A percentile compares a stretch with the other conserved stretches of the same genome.
These are phyloP conservation scores for Oryza meridionalis DNA, from an alignment of 176 grass and related monocot genomes.

Conservation along the genomic window DNA sequence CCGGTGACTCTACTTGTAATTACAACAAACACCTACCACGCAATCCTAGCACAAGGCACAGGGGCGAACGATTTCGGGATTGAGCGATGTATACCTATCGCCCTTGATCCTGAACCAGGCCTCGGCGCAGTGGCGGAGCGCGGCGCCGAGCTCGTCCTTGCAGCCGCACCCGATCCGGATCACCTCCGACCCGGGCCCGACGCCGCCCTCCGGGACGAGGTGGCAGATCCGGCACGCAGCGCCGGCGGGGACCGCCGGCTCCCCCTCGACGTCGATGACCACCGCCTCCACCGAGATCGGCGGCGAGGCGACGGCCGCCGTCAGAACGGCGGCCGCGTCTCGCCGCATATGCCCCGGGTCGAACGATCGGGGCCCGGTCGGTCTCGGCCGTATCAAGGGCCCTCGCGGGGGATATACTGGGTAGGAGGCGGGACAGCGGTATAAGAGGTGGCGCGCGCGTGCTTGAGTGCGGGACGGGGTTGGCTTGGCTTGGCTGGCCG, in stretches of 20 bases:
- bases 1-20: background rate
- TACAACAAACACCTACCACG: background rate
- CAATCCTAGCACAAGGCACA: background rate
- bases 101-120: slow-evolving; percentile 82
- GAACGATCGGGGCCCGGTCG: background rate
- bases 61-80: background rate
- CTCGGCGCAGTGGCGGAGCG: slow-evolving; percentile 76
- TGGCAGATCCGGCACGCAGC: slow-evolving; percentile 79
- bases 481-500: background rate
- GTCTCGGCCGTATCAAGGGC: too few relatives aligned
- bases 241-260: background rate
- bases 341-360: slow-evolving; percentile 36
- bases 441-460: background rate
- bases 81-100: slow-evolving; percentile 55
- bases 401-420: background rate
- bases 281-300: background rate
- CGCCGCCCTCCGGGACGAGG: slow-evolving; percentile 34
- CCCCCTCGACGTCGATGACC: background rate
- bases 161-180: slow-evolving; percentile 66
- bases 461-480: too few relatives aligned
- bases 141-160: slow-evolving; percentile 68
- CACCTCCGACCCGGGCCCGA: slow-evolving; percentile 44
- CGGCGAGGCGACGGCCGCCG: slow-evolving; percentile 37
- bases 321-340: slow-evolving; percentile 35
- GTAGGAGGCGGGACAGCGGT: background rate